Base-by-base conservation (phyloP, 1,284 basidiomycete species). In the Ustilago shanxiensis region DNA sequence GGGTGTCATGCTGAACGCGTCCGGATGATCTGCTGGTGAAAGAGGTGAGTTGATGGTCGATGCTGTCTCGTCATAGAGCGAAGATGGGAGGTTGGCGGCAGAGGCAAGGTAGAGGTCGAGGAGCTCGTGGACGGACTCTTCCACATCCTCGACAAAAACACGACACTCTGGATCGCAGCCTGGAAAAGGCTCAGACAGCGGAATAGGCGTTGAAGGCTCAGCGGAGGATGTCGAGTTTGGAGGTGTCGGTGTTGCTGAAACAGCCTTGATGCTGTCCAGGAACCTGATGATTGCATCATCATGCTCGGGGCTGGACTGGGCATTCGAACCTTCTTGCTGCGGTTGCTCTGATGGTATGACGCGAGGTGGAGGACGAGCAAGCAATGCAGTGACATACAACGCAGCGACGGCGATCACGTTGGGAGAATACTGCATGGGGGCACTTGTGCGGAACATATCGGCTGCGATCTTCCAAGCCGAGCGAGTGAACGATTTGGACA, bases 401-500 rank as follows among this genome's bases (percentile, higher is more conserved):
- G 72, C 60, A n/a, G 80, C 81, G 1, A 79, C 57, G 18, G 84
- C 83, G 11, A 85, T 74, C 11, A 81, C 81, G 33, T 74, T 71
- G 4, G 83, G 79, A 14, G 83, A 66, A 67, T 84, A 84, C 49
- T 79, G 66, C 47, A 84, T 63, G 6, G 83, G 81, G 14, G 79
- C 77, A 14, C 70, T 31, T 14, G 81, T 83, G 6, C 84, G 60
- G 29, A 81, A 80, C 60, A 74, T 58, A 39, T 85, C 84, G 24
- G 79, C 79, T 8, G 83, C 79, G 8, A 84, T 53, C 57, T 80
- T 79, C 84, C 84, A 85, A 0, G 83, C 77, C 1, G 76, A 67
- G n/a, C 66, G 52, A 8, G 65, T 65, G 24, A 73, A 62, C 18
- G 64, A 58, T 61, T 75, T 77, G 45, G 75, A 53, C 45, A 81